These are phyloP conservation scores for Backusella mclennaniae DNA, from an alignment of 192 early-diverging fungal genomes.

Conservation along the genomic window DNA sequence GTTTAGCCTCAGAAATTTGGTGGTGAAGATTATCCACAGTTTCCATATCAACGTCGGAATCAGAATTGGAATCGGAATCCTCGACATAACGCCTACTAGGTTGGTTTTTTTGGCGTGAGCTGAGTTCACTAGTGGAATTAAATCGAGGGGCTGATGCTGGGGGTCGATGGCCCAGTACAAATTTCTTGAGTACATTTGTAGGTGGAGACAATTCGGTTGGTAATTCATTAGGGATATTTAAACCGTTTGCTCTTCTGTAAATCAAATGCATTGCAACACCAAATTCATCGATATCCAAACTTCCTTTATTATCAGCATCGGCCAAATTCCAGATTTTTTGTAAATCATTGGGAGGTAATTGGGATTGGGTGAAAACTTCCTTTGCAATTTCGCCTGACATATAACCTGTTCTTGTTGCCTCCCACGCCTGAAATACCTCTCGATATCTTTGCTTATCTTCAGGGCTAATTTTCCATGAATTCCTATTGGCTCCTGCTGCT, in stretches of 20 bases:
- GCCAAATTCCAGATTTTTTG: slow-evolving; percentile 64
- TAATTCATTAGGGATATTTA: slow-evolving; percentile 73
- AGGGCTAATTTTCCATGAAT: slow-evolving; percentile 48
- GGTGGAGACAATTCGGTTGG: slow-evolving; percentile 87
- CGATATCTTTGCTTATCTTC: slow-evolving; percentile 38
- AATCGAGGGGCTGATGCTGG: slow-evolving; percentile 9
- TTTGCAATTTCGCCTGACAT: slow-evolving; percentile 55
- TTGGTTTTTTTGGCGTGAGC: slow-evolving; percentile 18
- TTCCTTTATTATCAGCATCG: slow-evolving; percentile 79
- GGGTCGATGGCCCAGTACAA: slow-evolving; percentile 22
- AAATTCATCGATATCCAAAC: slow-evolving; percentile 93
- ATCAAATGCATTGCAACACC: slow-evolving; percentile 97
- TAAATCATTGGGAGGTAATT: slow-evolving; percentile 49
- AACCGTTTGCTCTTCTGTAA: slow-evolving; percentile 82
- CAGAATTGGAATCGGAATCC: not conserved
- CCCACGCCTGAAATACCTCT: slow-evolving; percentile 46
- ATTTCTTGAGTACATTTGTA: slow-evolving; percentile 50
- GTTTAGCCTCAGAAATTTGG: slow-evolving; percentile 17
- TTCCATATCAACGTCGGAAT: not conserved
- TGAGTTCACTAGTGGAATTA: slow-evolving; percentile 10
- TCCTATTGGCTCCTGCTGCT: slow-evolving; percentile 34
- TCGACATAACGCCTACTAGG: not conserved
- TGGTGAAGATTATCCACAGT: slow-evolving; percentile 11
- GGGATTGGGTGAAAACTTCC: slow-evolving; percentile 61
- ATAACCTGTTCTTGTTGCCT: slow-evolving; percentile 43